Percentiles rank a stretch among this genome's conserved stretches.
Conservation (phyloP, 2,329 filamentous ascomycete genomes). For the Pseudocercospora eumusae region DNA sequence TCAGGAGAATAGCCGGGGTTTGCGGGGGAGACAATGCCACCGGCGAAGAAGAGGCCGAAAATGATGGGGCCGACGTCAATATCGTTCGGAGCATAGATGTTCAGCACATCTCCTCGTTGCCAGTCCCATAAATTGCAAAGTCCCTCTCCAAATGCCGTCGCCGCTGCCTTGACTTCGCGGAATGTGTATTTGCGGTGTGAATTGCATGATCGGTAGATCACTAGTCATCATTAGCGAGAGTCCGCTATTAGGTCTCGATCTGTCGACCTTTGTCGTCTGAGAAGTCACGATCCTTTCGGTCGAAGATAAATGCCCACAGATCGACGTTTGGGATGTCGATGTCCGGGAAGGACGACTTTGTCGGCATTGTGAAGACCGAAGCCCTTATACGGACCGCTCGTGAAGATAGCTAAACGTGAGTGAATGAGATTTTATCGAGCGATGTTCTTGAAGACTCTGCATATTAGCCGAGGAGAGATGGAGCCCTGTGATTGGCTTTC, state of each 20-base stretch:
- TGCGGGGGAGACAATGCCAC: slow-evolving; percentile 77
- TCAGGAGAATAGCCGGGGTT: slow-evolving; percentile 84
- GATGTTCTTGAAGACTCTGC: neutral
- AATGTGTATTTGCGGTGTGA: slow-evolving; percentile 71
- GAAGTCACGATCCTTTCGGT: slow-evolving; percentile 64
- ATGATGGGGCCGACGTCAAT: slow-evolving; percentile 70
- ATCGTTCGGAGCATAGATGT: slow-evolving; percentile 79
- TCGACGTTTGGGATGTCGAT: slow-evolving; percentile 73
- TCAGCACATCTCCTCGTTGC: slow-evolving; percentile 80
- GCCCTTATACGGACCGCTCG: neutral
- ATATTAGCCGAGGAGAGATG: neutral
- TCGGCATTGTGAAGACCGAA: slow-evolving; percentile 63
- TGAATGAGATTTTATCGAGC: neutral
- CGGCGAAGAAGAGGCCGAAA: slow-evolving; percentile 74
- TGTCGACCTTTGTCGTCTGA: slow-evolving; percentile 69
- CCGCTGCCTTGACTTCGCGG: slow-evolving; percentile 63
- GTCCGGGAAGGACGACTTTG: slow-evolving; percentile 64
- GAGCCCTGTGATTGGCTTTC: neutral
- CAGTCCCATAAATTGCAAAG: slow-evolving; percentile 74
- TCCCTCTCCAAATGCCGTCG: slow-evolving; percentile 76
- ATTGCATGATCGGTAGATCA: slow-evolving; percentile 68
- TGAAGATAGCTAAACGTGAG: neutral
- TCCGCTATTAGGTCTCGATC: neutral
- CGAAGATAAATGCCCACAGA: slow-evolving; percentile 77
- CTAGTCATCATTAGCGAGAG: slow-evolving; percentile 49